A percentile compares a stretch with the other conserved stretches of the same genome.
phyloP scores from a whole-genome alignment of 257 asterid species.

The Nicotiana obtusifolia region DNA sequence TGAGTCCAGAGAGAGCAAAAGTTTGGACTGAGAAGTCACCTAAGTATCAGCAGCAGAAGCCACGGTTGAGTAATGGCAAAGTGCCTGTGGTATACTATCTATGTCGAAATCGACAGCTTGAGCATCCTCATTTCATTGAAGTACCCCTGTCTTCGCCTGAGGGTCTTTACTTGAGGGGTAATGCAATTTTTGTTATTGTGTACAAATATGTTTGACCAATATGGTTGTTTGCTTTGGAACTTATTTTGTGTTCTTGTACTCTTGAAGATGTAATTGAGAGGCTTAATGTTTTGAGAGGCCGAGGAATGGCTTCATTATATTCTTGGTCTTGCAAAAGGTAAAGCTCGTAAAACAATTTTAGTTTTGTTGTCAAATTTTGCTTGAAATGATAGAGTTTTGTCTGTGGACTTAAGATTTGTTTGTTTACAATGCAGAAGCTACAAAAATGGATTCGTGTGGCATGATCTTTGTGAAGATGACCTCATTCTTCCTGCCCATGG shows the following conservation, averaged over 20 bases:
- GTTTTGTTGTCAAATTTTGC: not conserved
- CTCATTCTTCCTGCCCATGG: slow-evolving; percentile 84
- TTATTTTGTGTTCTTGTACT: not conserved
- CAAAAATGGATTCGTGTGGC: slow-evolving; percentile 94
- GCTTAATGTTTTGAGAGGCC: slow-evolving; percentile 79
- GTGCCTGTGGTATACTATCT: slow-evolving; percentile 82
- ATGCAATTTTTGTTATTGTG: not conserved
- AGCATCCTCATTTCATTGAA: slow-evolving; percentile 98
- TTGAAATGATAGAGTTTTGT: not conserved
- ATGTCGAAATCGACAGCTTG: slow-evolving; percentile 75
- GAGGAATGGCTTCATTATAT: slow-evolving; percentile 87
- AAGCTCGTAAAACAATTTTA: not conserved
- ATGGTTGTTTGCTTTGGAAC: not conserved
- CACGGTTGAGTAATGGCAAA: slow-evolving; percentile 27
- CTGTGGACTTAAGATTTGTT: not conserved
- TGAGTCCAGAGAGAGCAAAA: slow-evolving; percentile 88
- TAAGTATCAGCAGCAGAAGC: slow-evolving; percentile 42
- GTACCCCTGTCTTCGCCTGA: slow-evolving; percentile 74
- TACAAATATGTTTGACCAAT: not conserved
- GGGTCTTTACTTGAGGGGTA: slow-evolving; percentile 90
- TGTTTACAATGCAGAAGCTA: slow-evolving; percentile 56
- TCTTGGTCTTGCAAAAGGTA: slow-evolving; percentile 99
- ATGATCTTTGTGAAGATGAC: slow-evolving; percentile 85
- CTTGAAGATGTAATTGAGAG: slow-evolving; percentile 80
- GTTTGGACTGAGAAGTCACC: slow-evolving; percentile 95